These are phyloP conservation scores for Aspergillus wentii DNA, from an alignment of 495 filamentous ascomycete species.

Conservation along the genomic window DNA sequence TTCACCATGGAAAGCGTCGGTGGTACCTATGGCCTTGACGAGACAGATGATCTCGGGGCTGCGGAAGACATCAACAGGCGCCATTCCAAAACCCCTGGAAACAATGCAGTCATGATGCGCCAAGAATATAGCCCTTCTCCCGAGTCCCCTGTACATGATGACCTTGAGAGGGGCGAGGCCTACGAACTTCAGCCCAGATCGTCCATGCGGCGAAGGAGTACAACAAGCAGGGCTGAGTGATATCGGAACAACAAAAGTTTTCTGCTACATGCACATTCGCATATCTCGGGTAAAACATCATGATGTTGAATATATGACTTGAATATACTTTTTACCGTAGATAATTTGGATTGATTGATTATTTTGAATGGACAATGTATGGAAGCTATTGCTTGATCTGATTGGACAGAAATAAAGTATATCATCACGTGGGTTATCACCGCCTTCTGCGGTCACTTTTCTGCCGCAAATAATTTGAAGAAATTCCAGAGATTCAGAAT, in stretches of 20 bases:
- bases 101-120: slow-evolving; percentile 14
- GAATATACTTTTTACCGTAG: too few species aligned
- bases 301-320: too few species aligned
- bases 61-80: slow-evolving; percentile 7
- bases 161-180: slow-evolving; percentile 36
- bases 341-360: too few species aligned
- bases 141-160: slow-evolving; percentile 29
- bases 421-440: slow-evolving; percentile 16
- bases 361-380: too few species aligned
- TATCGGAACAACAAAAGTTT: too few species aligned
- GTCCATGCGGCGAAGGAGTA: slow-evolving; percentile 24
- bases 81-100: slow-evolving; percentile 3
- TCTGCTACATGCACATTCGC: too few species aligned
- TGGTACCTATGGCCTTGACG: slow-evolving; percentile 54
- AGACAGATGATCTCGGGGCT: slow-evolving; percentile 14
- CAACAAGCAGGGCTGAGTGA: slow-evolving; percentile 18
- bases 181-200: slow-evolving; percentile 27
- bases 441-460: slow-evolving; percentile 30
- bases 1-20: slow-evolving; percentile 86
- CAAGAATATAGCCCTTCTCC: slow-evolving; percentile 12
- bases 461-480: slow-evolving; percentile 34
- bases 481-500: slow-evolving; percentile 14
- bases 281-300: too few species aligned
- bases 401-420: too few species aligned
- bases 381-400: too few species aligned